Base-by-base conservation (phyloP, 192 early-diverging fungal genomes). In the Thamnidium elegans region DNA sequence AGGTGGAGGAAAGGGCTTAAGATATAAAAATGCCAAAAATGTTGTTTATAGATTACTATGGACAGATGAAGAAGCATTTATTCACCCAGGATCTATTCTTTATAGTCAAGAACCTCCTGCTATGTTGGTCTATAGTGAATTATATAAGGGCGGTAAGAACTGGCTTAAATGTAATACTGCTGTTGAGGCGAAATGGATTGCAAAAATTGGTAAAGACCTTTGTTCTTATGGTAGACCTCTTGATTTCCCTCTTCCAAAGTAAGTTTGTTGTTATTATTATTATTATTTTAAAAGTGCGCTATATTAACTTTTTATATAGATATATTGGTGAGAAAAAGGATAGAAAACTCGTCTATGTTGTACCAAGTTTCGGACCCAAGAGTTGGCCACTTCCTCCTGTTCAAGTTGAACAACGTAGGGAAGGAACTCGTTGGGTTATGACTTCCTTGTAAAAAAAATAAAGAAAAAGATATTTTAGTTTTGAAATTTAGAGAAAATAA, bases 121-220 rank as follows among this genome's bases (percentile, higher is more conserved):
- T 20, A 78, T 91, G 52, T 71, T 97, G 8, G 88, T 89, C 4
- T 91, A 84, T 46, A 78, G 83, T 30, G 89, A 91, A 77, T 74
- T 90, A 65, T 83, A 85, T 62, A 79, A 78, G 58, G 87, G 84
- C 5, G 61, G 39, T 14, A 81, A 77, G 74, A 73, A 68, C 2
- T 74, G 67, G 71, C 46, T 81, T 15, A 78, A 75, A 66, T 71
- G 68, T 54, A 54, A 94, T 14, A 95, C 94, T 0, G 67, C 74
- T 0, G 85, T 96, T 36, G 81, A 88, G 15, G 71, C 86, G n/a
- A 79, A 81, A 66, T 97, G 95, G 96, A 80, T 98, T 50, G 82
- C 88, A 1, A 86, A 82, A 17, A 77, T 95, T 48, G 91, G 86
- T 2, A 86, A 83, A 65, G 70, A 81, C n/a, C 75, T 97, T 55